Conservation (phyloP, 768 basidiomycete species). For the Boletus speciosus region DNA sequence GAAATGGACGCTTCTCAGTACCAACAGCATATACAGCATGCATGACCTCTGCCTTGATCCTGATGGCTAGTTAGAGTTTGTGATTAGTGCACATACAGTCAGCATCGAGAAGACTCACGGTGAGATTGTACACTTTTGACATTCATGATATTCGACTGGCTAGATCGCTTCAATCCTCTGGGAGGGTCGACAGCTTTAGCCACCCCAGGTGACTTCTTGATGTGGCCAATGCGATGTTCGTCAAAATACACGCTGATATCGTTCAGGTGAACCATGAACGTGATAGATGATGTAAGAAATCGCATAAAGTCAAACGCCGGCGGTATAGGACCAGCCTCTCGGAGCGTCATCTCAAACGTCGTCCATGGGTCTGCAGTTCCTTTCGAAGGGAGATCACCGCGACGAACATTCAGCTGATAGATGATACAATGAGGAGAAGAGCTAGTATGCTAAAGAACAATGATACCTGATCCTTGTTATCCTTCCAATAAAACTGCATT, state of each 20-base stretch:
- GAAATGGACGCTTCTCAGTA: no score
- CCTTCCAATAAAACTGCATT: slow-evolving; percentile 98
- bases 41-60: no score
- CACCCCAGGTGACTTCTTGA: slow-evolving; percentile 46
- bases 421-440: slow-evolving; percentile 1
- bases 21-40: no score
- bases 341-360: slow-evolving; percentile 82
- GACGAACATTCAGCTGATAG: slow-evolving; percentile 71
- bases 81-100: no score
- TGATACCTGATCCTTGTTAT: slow-evolving; percentile 78
- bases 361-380: slow-evolving; percentile 60
- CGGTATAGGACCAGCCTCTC: slow-evolving; percentile 78
- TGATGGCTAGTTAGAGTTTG: no score
- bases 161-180: slow-evolving; percentile 5
- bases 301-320: slow-evolving; percentile 82
- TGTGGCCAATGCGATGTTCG: slow-evolving; percentile 61
- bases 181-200: slow-evolving; percentile 52
- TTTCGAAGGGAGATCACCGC: slow-evolving; percentile 56
- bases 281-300: slow-evolving; percentile 87
- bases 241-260: slow-evolving; percentile 83
- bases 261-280: slow-evolving; percentile 81
- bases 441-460: neutral
- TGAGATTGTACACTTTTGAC: no score
- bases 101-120: no score
- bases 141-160: no score